Evolutionary conservation across 83 land plant genomes (phyloP), one percentile per base, ranked within the genome.

Genomic region (Picea abies): DNA sequence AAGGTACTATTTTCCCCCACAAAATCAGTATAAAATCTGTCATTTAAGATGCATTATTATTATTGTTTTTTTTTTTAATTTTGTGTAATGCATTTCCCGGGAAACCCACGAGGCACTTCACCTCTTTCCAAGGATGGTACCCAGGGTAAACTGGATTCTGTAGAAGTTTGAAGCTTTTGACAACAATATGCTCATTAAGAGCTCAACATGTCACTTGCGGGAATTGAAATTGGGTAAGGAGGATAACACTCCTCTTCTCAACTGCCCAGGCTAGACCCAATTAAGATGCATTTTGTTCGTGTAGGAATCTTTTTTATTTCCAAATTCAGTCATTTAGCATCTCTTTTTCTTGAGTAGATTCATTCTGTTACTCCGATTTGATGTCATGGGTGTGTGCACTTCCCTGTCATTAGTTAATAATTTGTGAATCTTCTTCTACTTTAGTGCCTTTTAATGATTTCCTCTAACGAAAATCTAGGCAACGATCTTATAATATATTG

Each of bases 1-100:
- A 97, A 94, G 96, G 98, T 96, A 60, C 73, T 23, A 78, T 71
- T 63, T 0, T 19, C 35, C 29, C 60, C 49, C 7, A 19, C 61
- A 16, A 26, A 61, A 8, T 79, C 61, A 35, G 41, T 79, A 25
- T 25, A 16, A 14, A 35, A 62, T 35, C 29, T 79, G 17, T 79
- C 23, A 62, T 62, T 62, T 7, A 56, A 12, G 60, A 12, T 56
- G 60, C 60, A 56, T 12, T 56, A 44, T 44, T 44, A 44, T 44
- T 44, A 44, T 44, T 5, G 7, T 44, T 5, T 4, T 39, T 39
- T 39, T 39, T 4, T 44, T 5, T 5, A 44, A 44, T 5, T 5
- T 4, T 7, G 0, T 44, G 5, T 44, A 44, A 44, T 44, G 47
- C 47, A 70, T 70, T 22, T 52, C 25, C 19, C 19, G 29, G 47